Conservation (phyloP, 1,139 yeast genomes). For the Yamadazyma spencermartinsiae region DNA sequence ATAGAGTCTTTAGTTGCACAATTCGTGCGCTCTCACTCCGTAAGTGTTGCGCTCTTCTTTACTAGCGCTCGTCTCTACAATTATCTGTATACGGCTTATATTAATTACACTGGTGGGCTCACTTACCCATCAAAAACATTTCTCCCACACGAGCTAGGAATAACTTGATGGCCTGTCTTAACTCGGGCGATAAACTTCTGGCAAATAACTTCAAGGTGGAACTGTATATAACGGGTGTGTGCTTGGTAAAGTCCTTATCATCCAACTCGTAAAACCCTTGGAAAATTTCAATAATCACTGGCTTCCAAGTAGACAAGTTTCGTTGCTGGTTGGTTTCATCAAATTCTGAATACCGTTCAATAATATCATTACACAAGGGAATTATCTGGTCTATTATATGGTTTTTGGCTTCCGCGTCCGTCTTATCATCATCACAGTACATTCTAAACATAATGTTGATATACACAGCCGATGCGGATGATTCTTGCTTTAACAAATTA, state of each 20-base stretch:
- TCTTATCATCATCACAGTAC: slow-evolving; percentile 67
- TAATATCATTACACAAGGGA: slow-evolving; percentile 70
- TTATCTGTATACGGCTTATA: too few relatives aligned
- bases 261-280: slow-evolving; percentile 81
- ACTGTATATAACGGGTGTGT: slow-evolving; percentile 67
- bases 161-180: slow-evolving; percentile 64
- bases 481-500: slow-evolving; percentile 86
- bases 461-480: slow-evolving; percentile 85
- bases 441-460: slow-evolving; percentile 78
- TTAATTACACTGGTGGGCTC: too few relatives aligned
- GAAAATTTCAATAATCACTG: slow-evolving; percentile 83
- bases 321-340: slow-evolving; percentile 79
- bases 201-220: slow-evolving; percentile 66
- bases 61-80: too few relatives aligned
- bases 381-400: slow-evolving; percentile 56
- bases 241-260: slow-evolving; percentile 66
- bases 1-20: too few relatives aligned
- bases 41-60: too few relatives aligned
- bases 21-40: too few relatives aligned
- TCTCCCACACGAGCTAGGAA: slow-evolving; percentile 75
- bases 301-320: slow-evolving; percentile 83
- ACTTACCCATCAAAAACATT: slow-evolving; percentile 34
- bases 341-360: slow-evolving; percentile 66
- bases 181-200: slow-evolving; percentile 67
- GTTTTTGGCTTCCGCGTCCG: slow-evolving; percentile 33